Conservation (phyloP, 2,329 filamentous ascomycete genomes). For the Penicillium sp. region DNA sequence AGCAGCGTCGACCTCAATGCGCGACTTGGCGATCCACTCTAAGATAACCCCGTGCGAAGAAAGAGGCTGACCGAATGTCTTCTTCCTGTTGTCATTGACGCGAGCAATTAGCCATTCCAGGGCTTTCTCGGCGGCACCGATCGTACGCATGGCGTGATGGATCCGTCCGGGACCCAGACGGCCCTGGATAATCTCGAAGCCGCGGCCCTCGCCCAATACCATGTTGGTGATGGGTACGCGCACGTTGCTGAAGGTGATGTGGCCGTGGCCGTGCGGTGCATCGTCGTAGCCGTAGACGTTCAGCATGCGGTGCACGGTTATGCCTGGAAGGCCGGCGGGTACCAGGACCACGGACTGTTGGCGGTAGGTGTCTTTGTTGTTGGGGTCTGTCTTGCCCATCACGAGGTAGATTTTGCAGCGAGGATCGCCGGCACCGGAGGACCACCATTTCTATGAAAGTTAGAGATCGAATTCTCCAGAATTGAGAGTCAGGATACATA, state of each 20-base stretch:
- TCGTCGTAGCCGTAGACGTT: constrained; percentile 95
- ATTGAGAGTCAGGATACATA: constrained; percentile 41
- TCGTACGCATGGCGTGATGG: constrained; percentile 94
- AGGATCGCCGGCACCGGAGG: constrained; percentile 86
- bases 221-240: constrained; percentile 79
- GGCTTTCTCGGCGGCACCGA: constrained; percentile 84
- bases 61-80: constrained; percentile 82
- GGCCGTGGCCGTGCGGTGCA: constrained; percentile 95
- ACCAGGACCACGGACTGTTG: constrained; percentile 94
- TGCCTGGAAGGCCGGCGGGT: constrained; percentile 71
- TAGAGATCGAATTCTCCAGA: background rate
- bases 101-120: constrained; percentile 93
- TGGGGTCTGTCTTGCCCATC: constrained; percentile 85
- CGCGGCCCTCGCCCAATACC: constrained; percentile 85
- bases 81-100: constrained; percentile 87
- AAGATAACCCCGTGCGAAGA: constrained; percentile 89
- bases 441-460: constrained; percentile 86
- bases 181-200: constrained; percentile 98
- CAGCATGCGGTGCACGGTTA: constrained; percentile 92
- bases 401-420: constrained; percentile 92
- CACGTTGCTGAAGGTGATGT: constrained; percentile 84
- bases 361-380: constrained; percentile 71
- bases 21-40: constrained; percentile 87
- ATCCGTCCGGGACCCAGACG: constrained; percentile 93
- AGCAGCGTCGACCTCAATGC: constrained; percentile 89